Conservation (phyloP, 495 filamentous ascomycete species). For the Penicillium samsonianum region DNA sequence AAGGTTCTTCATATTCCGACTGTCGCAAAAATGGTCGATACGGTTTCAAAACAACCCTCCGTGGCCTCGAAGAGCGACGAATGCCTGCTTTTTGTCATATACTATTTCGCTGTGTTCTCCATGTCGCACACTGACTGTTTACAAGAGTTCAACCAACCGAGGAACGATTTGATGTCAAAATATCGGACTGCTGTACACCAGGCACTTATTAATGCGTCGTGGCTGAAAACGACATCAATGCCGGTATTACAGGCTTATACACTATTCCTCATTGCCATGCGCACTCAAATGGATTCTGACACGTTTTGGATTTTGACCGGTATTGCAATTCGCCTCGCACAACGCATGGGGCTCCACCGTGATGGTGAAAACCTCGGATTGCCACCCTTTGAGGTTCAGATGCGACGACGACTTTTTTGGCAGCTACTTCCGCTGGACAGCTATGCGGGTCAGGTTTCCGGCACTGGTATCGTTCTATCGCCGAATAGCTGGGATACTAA, state of each 20-base stretch:
- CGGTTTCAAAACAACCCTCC: slow-evolving; percentile 28
- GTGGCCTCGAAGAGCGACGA: slow-evolving; percentile 35
- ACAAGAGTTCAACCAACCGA: slow-evolving; percentile 32
- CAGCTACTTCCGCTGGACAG: slow-evolving; percentile 43
- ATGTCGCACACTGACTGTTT: slow-evolving; percentile 37
- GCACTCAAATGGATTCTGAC: slow-evolving; percentile 35
- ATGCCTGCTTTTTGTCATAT: slow-evolving; percentile 48
- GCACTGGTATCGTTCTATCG: slow-evolving; percentile 23
- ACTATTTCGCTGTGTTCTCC: slow-evolving; percentile 39
- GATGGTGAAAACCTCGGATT: slow-evolving; percentile 46
- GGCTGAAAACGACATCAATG: slow-evolving; percentile 33
- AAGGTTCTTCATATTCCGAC: slow-evolving; percentile 68
- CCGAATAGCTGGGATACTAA: slow-evolving; percentile 29
- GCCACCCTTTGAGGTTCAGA: slow-evolving; percentile 49
- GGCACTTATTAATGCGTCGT: slow-evolving; percentile 35
- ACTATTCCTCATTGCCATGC: slow-evolving; percentile 34
- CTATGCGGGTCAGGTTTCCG: slow-evolving; percentile 31
- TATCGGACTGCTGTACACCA: slow-evolving; percentile 25
- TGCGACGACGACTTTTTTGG: slow-evolving; percentile 53
- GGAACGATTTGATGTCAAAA: slow-evolving; percentile 10
- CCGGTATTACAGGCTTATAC: slow-evolving; percentile 37
- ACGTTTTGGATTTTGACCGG: slow-evolving; percentile 45
- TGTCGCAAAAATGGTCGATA: slow-evolving; percentile 36
- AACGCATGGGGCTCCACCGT: slow-evolving; percentile 51
- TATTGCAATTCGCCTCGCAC: slow-evolving; percentile 48